Base-by-base conservation (phyloP, 1,284 basidiomycete species). In the Athelia sp. region DNA sequence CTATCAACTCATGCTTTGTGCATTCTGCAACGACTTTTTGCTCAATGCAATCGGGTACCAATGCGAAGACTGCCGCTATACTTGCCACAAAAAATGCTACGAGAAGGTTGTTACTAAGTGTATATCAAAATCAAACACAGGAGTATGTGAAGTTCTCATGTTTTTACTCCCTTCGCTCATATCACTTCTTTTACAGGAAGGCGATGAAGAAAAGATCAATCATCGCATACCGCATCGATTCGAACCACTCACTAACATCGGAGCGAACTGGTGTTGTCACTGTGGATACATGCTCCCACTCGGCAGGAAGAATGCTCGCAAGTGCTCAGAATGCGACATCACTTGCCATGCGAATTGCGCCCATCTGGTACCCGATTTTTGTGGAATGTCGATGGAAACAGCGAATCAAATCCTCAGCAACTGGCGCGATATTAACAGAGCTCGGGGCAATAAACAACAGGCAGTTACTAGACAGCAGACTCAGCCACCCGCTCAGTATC, bases 361-460 rank as follows among this genome's bases (percentile, higher is more conserved):
- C 1, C 97, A 99, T 66, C 81, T 99, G 48, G 96, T 99, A 26
- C 97, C 97, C 51, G 96, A 99, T 70, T 98, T 99, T 70, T 99
- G 97, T 63, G 97, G 97, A 46, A 98, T 99, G 96, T 94, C 93
- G 19, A 99, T 99, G 96, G 97, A 98, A 69, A 97, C 93, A 53
- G 97, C 97, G 36, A 98, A 98, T 67, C 85, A 90, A 62, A 78
- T 99, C 22, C 79, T 99, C 49, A 85, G 87, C 53, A 90, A 96
- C 66, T 87, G 93, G 75, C 89, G 94, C 62, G 92, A 85, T 58
- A 87, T 89, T 64, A 86, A 88, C 62, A 74, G 83, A 63, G 66
- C 69, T 58, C 79, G 68, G 29, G 70, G 68, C 13, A 73, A 73
- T 50, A 76, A 74, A 61, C 69, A 68, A 44, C 57, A 62, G 53